These are phyloP conservation scores for Pestalotiopsis sp. DNA, from an alignment of 2,329 filamentous ascomycete species.

Conservation along the genomic window DNA sequence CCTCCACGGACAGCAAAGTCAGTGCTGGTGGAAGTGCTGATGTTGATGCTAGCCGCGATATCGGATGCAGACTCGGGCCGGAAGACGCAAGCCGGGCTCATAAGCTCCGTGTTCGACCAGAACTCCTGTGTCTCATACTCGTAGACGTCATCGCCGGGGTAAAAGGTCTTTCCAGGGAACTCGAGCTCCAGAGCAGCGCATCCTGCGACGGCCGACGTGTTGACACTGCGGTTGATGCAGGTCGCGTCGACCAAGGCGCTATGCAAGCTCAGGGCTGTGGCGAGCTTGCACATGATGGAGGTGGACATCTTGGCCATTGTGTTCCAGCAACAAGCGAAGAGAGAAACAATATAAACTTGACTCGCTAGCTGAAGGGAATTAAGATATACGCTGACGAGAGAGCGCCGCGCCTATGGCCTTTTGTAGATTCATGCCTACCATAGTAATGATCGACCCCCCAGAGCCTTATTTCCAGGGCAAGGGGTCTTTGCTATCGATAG, in stretches of 20 bases:
- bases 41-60: conserved; percentile 25
- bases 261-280: not conserved
- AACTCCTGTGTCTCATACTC: conserved; percentile 32
- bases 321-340: not conserved
- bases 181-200: conserved; percentile 10
- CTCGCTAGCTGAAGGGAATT: not conserved
- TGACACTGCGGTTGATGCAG: not conserved
- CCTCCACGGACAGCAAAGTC: conserved; percentile 33
- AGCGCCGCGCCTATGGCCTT: not conserved
- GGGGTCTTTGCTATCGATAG: not conserved
- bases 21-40: conserved; percentile 23
- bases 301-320: conserved; percentile 1
- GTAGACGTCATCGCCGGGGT: conserved; percentile 26
- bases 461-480: not conserved
- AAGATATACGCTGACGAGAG: not conserved
- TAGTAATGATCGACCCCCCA: not conserved
- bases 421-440: not conserved
- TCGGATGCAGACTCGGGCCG: conserved; percentile 30
- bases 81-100: conserved; percentile 35
- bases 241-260: not conserved
- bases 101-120: conserved; percentile 37
- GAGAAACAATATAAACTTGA: not conserved
- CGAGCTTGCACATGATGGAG: not conserved
- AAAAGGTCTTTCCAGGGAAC: conserved; percentile 26
- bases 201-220: conserved; percentile 3